These are phyloP conservation scores for Neonothopanus nambi DNA, from an alignment of 1,284 basidiomycete genomes.

Conservation along the genomic window DNA sequence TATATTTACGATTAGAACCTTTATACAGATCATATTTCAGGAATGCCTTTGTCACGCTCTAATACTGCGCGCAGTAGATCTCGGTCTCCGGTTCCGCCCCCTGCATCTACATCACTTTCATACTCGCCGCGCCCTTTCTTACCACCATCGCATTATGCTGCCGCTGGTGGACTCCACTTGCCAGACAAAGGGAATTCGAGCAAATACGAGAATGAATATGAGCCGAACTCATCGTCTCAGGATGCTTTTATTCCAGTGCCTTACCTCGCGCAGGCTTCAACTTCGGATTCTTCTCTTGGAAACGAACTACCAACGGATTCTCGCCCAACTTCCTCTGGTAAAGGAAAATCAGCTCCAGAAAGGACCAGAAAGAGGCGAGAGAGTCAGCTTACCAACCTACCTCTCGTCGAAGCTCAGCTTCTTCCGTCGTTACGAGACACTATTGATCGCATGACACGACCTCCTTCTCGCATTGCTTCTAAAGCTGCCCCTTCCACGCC, in stretches of 20 bases:
- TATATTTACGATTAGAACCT: too few species aligned
- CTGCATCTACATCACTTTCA: slow-evolving; percentile 6
- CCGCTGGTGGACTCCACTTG: slow-evolving; percentile 49
- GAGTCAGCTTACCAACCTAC: slow-evolving; percentile 51
- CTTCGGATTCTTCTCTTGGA: slow-evolving; percentile 25
- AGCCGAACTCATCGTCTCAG: slow-evolving; percentile 4
- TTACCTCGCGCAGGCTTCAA: slow-evolving; percentile 22
- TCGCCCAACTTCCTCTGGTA: slow-evolving; percentile 16
- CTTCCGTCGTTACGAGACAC: slow-evolving; percentile 70
- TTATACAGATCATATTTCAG: too few species aligned
- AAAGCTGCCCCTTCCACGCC: slow-evolving; percentile 13
- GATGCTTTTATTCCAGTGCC: slow-evolving; percentile 23
- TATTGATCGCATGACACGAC: slow-evolving; percentile 66
- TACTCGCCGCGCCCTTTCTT: slow-evolving; percentile 35
- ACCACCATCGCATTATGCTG: slow-evolving; percentile 67
- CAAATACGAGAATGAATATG: slow-evolving; percentile 1
- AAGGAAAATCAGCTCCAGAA: slow-evolving; percentile 18
- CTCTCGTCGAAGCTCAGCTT: slow-evolving; percentile 59
- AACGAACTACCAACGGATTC: slow-evolving; percentile 29
- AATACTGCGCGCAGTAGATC: slow-evolving; percentile 29
- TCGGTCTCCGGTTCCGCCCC: slow-evolving; percentile 30
- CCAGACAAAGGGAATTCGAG: slow-evolving; percentile 16
- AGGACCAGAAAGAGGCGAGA: slow-evolving; percentile 33
- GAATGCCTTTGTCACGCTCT: slow-evolving; percentile 26
- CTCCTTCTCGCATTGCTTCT: slow-evolving; percentile 34